phyloP scores from a whole-genome alignment of 1,139 yeast genomes.

The Debaryomycetaceae sp. region DNA sequence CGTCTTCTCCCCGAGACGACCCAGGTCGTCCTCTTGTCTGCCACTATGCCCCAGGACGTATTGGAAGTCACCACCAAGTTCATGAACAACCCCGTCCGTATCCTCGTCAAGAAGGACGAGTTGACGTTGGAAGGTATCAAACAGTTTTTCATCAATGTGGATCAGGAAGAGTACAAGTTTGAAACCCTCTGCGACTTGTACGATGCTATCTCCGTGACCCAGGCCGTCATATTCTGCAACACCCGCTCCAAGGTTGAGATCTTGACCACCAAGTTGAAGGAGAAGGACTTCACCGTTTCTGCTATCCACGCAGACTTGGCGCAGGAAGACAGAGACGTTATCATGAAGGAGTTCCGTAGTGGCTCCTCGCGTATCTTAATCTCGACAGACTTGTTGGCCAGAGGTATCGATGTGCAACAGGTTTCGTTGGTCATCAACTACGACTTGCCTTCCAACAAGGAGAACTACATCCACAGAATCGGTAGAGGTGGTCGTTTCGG shows the following conservation, averaged over 20 bases:
- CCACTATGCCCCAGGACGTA: slow-evolving; percentile 97
- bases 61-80: slow-evolving; percentile 93
- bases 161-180: slow-evolving; percentile 84
- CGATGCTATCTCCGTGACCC: slow-evolving; percentile 96
- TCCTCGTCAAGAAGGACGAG: slow-evolving; percentile 96
- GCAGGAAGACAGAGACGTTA: slow-evolving; percentile 94
- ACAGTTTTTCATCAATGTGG: slow-evolving; percentile 93
- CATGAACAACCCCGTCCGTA: slow-evolving; percentile 96
- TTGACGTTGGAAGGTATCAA: slow-evolving; percentile 96
- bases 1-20: slow-evolving; percentile 87
- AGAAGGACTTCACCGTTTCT: slow-evolving; percentile 86
- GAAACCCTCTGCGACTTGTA: slow-evolving; percentile 95
- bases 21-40: slow-evolving; percentile 93
- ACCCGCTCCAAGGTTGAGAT: slow-evolving; percentile 96
- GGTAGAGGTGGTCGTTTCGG: slow-evolving; percentile 99
- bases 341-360: slow-evolving; percentile 97
- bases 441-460: slow-evolving; percentile 95
- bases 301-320: slow-evolving; percentile 97
- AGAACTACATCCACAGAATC: slow-evolving; percentile 97
- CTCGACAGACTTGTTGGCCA: slow-evolving; percentile 95
- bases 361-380: slow-evolving; percentile 97
- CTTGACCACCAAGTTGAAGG: slow-evolving; percentile 79
- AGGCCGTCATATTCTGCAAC: slow-evolving; percentile 99
- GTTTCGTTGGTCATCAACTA: slow-evolving; percentile 96
- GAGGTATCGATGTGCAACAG: slow-evolving; percentile 99